Evolutionary conservation across 2,329 filamentous ascomycete genomes (phyloP), one percentile per base, ranked within the genome.

Genomic region (Chrysosporium keratinophilum): DNA sequence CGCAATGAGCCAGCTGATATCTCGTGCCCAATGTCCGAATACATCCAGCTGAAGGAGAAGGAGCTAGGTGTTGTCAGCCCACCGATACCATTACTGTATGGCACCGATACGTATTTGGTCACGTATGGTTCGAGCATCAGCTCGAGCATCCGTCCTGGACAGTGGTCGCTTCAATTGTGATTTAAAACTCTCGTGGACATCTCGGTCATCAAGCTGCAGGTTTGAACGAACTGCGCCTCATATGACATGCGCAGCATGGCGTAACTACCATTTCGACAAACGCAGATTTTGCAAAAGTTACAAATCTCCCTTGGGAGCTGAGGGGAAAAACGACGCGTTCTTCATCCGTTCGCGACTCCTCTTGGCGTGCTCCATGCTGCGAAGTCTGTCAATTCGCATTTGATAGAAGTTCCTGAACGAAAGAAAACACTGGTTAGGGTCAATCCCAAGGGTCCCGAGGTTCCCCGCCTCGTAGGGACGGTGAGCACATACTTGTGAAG

Each of bases 281-380:
- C 10, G 19, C 6, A 20, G 7, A 2, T n/a, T n/a, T 15, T n/a
- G n/a, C n/a, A 44, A 14, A 43, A 42, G 23, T 12, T 44, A 51
- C 5, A 51, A 15, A 17, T 69, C 69, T 40, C 78, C 79, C 50
- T 80, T 85, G 1, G 91, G 91, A 0, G 93, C 88, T 41, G 87
- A 85, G 1, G 93, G 93, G 64, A 97, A 97, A 56, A 85, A 80
- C 23, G 78, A 80, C 1, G 88, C 87, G 64, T 89, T 85, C 58
- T 81, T 84, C 56, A 95, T 69, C 43, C 88, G 81, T 67, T 96
- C 88, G 42, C 84, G 81, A 64, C 91, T 93, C 50, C 86, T 78
- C 69, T 83, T 94, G 10, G 88, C 85, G 52, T 83, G 76, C 64
- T 93, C 87, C n/a, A 80, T 79, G 67, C 87, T 85, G 42, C 83